Evolutionary conservation across 108 stramenopile genomes (phyloP).

Genomic region (Nitzschia sp.): DNA sequence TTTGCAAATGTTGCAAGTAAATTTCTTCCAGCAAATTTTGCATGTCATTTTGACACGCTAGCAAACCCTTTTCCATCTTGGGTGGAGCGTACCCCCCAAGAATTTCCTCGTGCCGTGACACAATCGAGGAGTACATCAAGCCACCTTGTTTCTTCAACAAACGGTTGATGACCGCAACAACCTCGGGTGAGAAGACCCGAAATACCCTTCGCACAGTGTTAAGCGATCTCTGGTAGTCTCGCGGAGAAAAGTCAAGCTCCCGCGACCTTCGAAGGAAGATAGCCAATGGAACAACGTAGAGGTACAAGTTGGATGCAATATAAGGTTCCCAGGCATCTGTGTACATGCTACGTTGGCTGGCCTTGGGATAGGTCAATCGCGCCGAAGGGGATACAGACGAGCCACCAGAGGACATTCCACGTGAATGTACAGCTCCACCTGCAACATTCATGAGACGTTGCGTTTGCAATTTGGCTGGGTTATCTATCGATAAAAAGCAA

Average conservation of each 20-base stretch:
- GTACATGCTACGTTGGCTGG: slow-evolving; percentile 60
- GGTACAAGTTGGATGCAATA: slow-evolving; percentile 71
- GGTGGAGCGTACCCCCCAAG: slow-evolving; percentile 66
- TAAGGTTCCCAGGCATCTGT: slow-evolving; percentile 73
- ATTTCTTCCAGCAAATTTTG: slow-evolving; percentile 81
- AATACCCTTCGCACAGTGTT: slow-evolving; percentile 65
- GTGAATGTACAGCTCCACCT: too few species aligned
- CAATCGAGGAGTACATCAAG: slow-evolving; percentile 32
- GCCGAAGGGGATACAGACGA: neutral
- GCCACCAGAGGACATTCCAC: slow-evolving; percentile 7
- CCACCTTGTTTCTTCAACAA: slow-evolving; percentile 33
- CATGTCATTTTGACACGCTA: slow-evolving; percentile 64
- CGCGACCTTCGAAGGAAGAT: slow-evolving; percentile 85
- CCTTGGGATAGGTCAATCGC: slow-evolving; percentile 45
- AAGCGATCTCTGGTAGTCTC: slow-evolving; percentile 50
- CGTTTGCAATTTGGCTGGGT: neutral
- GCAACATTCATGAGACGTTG: slow-evolving; percentile 16
- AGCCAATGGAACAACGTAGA: slow-evolving; percentile 80
- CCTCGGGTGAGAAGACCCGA: slow-evolving; percentile 67
- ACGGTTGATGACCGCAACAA: slow-evolving; percentile 61
- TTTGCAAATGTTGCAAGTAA: slow-evolving; percentile 71
- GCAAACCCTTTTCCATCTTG: slow-evolving; percentile 30
- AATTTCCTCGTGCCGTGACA: slow-evolving; percentile 51
- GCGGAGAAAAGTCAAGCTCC: slow-evolving; percentile 82
- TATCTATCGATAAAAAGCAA: neutral